Evolutionary conservation across 495 filamentous ascomycete species (phyloP), one percentile per base, ranked within the genome.

Genomic region (Xylaria curta): DNA sequence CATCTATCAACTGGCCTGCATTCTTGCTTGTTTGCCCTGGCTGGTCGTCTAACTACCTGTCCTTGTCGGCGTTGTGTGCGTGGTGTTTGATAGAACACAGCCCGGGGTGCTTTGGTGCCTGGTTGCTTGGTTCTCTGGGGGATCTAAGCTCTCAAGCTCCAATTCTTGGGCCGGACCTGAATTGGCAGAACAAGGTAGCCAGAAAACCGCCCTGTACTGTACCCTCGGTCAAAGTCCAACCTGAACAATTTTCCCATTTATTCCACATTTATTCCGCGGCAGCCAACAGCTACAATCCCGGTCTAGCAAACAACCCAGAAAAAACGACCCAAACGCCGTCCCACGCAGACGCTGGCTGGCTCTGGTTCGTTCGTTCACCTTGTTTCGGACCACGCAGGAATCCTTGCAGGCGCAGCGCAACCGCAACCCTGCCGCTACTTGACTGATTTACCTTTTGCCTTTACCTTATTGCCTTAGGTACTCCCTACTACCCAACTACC

Each of bases 391-490:
- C 56, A 70, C 58, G 21, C 46, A 64, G 36, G 40, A 75, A 78
- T 74, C 75, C 76, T 75, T 66, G 67, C 71, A 75, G 76, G 76
- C 76, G 75, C 77, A 77, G 75, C 69, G 72, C 70, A 77, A 78
- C 76, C 69, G 72, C 70, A 77, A 78, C 76, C 62, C 69, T 72
- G 63, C 61, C 61, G 40, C 69, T 60, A 54, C 47, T 19, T 53
- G 1, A 63, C 64, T 51, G 42, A 66, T 46, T 31, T 66, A 46
- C 63, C 63, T 40, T 21, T 61, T 66, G 28, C 63, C 46, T 13
- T 67, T 38, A 38, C 63, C 63, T 40, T 24, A 38, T 61, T 66
- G 46, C 63, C 46, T 13, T 67, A 56, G 28, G 31, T 67, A 56
- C n/a, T 56, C 36, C 36, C 61, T 54, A 49, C 21, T 47, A 31